These are phyloP conservation scores for Sporothrix globosa DNA, from an alignment of 2,329 filamentous ascomycete species.

Conservation along the genomic window DNA sequence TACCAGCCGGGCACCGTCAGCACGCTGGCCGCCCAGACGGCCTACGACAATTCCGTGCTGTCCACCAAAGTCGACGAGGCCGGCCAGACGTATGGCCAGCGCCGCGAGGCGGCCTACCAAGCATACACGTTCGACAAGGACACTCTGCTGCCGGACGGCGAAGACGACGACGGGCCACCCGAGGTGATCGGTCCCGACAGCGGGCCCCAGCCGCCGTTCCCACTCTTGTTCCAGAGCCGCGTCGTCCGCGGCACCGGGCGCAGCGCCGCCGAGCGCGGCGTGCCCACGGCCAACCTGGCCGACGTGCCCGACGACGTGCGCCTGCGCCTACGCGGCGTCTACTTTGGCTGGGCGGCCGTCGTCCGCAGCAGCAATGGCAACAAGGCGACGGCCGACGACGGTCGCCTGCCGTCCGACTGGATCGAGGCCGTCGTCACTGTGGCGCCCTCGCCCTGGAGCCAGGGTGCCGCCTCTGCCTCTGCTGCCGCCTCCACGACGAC, in stretches of 20 bases:
- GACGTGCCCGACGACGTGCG: conserved; percentile 57
- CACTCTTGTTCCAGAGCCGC: conserved; percentile 55
- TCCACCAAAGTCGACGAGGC: conserved; percentile 42
- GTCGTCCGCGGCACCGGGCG: conserved; percentile 52
- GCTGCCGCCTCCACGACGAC: too few species aligned
- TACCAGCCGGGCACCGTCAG: conserved; percentile 44
- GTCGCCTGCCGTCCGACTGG: conserved; percentile 53
- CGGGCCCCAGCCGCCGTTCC: conserved; percentile 59
- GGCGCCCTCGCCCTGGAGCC: conserved; percentile 53
- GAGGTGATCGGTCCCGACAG: conserved; percentile 53
- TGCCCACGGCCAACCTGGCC: conserved; percentile 59
- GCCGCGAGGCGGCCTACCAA: conserved; percentile 45
- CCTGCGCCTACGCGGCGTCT: conserved; percentile 62
- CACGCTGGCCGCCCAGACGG: conserved; percentile 49
- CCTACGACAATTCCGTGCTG: conserved; percentile 44
- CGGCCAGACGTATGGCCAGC: conserved; percentile 46
- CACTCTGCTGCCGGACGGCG: background rate
- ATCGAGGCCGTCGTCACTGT: conserved; percentile 62
- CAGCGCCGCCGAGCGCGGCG: conserved; percentile 47
- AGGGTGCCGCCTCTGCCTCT: conserved; percentile 41
- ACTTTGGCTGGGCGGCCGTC: conserved; percentile 66
- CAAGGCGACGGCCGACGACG: conserved; percentile 35
- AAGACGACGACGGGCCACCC: conserved; percentile 41
- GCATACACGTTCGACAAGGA: conserved; percentile 36
- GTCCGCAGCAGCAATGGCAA: conserved; percentile 18